These are phyloP conservation scores for Penicillium fimorum DNA, from an alignment of 495 filamentous ascomycete species.

Conservation along the genomic window DNA sequence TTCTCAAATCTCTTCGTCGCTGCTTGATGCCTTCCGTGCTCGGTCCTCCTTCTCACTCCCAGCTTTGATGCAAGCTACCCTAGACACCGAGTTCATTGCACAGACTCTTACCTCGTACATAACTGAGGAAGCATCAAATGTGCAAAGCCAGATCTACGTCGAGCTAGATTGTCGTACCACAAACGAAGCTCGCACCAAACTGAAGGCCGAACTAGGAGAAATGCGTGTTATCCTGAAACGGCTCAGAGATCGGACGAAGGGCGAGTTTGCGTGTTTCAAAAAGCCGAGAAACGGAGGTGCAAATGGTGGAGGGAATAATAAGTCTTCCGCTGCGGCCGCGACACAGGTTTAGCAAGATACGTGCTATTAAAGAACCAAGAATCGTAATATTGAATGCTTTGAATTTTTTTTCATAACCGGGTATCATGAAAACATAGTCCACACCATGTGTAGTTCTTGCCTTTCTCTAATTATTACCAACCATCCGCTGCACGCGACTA, in stretches of 20 bases:
- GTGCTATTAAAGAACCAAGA: not conserved
- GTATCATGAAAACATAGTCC: slow-evolving; percentile 24
- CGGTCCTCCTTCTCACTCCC: slow-evolving; percentile 68
- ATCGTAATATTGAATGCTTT: slow-evolving; percentile 10
- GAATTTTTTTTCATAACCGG: slow-evolving; percentile 19
- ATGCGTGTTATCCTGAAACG: slow-evolving; percentile 83
- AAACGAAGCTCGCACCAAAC: slow-evolving; percentile 69
- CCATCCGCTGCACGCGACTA: slow-evolving; percentile 73
- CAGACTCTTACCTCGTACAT: slow-evolving; percentile 88
- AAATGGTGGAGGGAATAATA: slow-evolving; percentile 19
- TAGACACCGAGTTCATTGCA: slow-evolving; percentile 94
- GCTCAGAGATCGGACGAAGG: slow-evolving; percentile 76
- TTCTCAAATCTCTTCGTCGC: slow-evolving; percentile 67
- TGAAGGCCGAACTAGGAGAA: slow-evolving; percentile 84
- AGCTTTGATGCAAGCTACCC: slow-evolving; percentile 92
- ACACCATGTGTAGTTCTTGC: slow-evolving; percentile 5
- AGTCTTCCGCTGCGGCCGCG: slow-evolving; percentile 15
- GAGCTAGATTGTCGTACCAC: slow-evolving; percentile 84
- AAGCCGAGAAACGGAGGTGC: slow-evolving; percentile 38
- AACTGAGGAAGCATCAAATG: slow-evolving; percentile 72
- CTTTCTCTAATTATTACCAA: slow-evolving; percentile 40
- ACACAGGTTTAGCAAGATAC: slow-evolving; percentile 5
- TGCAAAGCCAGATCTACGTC: slow-evolving; percentile 85
- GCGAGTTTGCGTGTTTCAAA: slow-evolving; percentile 81
- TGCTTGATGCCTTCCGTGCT: slow-evolving; percentile 67